Evolutionary conservation across 2,329 filamentous ascomycete species (phyloP), one percentile per base, ranked within the genome.

Genomic region (Aspergillus piperis): DNA sequence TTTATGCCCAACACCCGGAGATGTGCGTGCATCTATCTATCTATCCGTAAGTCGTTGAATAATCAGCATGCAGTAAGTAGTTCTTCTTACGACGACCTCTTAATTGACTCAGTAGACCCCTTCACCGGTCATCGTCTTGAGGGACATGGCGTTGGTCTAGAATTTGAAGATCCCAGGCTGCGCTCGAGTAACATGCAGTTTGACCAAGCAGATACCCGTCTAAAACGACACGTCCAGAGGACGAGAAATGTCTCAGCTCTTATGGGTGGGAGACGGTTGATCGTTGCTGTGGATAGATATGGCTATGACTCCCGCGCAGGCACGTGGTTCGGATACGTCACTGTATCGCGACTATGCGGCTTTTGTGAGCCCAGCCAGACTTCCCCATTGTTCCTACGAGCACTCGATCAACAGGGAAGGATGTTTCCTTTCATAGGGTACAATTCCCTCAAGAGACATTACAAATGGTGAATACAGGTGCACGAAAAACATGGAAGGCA

Each of bases 1-100:
- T 63, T 59, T 48, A 57, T 64, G 62, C 62, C 59, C 62, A 64
- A 64, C 27, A 64, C 52, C 51, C 50, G 10, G 21, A 58, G 51
- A 48, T 39, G 38, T 47, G 47, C 41, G 47, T 60, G 57, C 51
- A 52, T 47, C 23, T 19, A 21, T 36, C 23, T 19, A 21, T 36
- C 19, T 21, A 3, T 21, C 19, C 44, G 27, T n/a, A 49, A 21
- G 11, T 49, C 17, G 10, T 23, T 48, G 8, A 2, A n/a, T 50
- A 11, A n/a, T 0, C 25, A 11, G 23, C 23, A 17, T 50, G 47
- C 15, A 27, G 25, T 50, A 3, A 36, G 32, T 36, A 15, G 32
- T 36, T 36, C 32, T 17, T 17, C 25, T 11, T 17, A 50, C 47
- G 23, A n/a, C 47, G 47, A 27, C 32, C n/a, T 27, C 19, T 17